Base-by-base conservation (phyloP, 2,329 filamentous ascomycete species). In the Aspergillus carbonarius region DNA sequence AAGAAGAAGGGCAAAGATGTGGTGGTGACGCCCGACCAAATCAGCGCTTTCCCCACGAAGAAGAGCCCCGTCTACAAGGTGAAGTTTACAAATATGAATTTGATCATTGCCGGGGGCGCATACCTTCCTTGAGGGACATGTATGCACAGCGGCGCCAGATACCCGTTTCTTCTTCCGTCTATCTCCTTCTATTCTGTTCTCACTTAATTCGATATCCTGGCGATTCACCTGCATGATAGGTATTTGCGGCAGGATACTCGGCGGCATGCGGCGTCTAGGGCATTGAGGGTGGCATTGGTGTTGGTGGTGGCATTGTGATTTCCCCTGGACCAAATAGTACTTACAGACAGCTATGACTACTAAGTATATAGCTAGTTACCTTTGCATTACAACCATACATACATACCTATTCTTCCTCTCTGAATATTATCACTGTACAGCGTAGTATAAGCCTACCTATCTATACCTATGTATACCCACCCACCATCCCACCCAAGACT, bases 1-100 rank as follows among this genome's bases (percentile, higher is more conserved):
- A 78, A 78, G 82, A 96, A 96, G 79, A 91, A 91, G 74, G 86
- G 85, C 57, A 97, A 97, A 75, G 93, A 97, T 68, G 91, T 92
- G 4, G 91, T 91, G 68, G 89, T 96, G 46, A 93, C 89, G 0
- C 88, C 92, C 0, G 95, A 99, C 71, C 95, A 98, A 77, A 96
- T 99, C 77, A 92, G 87, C 63, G 93, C 91, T 0, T 98, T 97
- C 72, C 88, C 92, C 0, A 98, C 95, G 4, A 99, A 99, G 84
- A 96, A 96, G 78, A 93, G 90, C 15, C 93, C 93, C 0, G 91
- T 98, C 10, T 91, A 96, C 76, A 95, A 93, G 77, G 93, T 96
- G 55, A 86, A 89, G 70, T 97, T 97, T 69, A 98, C 95, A 3
- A 83, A 92, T 60, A 97, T 96, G 91, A 99, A 99, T 73, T 76